phyloP scores from a whole-genome alignment of 148 eudicot genomes.

The Arbutus unedo region DNA sequence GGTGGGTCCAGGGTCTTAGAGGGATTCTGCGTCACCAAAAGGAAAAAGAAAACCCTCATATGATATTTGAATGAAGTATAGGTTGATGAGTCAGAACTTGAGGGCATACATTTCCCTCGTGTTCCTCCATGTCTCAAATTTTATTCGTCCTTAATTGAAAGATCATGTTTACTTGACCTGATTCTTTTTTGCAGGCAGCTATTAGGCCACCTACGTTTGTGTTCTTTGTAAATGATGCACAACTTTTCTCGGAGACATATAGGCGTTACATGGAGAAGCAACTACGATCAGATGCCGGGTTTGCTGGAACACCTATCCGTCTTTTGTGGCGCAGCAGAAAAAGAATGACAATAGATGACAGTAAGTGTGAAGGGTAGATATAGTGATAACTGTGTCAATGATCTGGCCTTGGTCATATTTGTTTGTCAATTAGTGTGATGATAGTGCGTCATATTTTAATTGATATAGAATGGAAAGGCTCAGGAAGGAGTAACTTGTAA shows the following conservation, averaged over 20 bases:
- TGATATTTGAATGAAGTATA: not conserved
- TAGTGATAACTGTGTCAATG: not conserved
- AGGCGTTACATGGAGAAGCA: slow-evolving; percentile 99
- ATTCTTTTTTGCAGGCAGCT: slow-evolving; percentile 69
- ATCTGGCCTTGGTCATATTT: slow-evolving; percentile 2
- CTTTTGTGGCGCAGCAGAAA: slow-evolving; percentile 97
- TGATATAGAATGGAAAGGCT: not conserved
- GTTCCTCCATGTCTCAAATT: not conserved
- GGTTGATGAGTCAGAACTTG: not conserved
- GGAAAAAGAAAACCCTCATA: not conserved
- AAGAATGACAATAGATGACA: slow-evolving; percentile 52
- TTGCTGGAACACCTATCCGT: slow-evolving; percentile 88
- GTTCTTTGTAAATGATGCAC: slow-evolving; percentile 94
- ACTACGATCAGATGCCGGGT: slow-evolving; percentile 83
- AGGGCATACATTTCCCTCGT: not conserved
- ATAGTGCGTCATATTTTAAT: not conserved
- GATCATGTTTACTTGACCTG: not conserved
- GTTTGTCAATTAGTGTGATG: not conserved
- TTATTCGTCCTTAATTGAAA: not conserved
- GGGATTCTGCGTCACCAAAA: not conserved
- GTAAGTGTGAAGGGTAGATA: slow-evolving; percentile 25
- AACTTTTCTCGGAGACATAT: slow-evolving; percentile 86
- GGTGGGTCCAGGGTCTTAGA: not conserved
- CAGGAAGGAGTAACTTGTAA: not conserved
- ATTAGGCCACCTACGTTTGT: slow-evolving; percentile 95